Evolutionary conservation across 148 eudicot genomes (phyloP).

Genomic region (Arbutus unedo): DNA sequence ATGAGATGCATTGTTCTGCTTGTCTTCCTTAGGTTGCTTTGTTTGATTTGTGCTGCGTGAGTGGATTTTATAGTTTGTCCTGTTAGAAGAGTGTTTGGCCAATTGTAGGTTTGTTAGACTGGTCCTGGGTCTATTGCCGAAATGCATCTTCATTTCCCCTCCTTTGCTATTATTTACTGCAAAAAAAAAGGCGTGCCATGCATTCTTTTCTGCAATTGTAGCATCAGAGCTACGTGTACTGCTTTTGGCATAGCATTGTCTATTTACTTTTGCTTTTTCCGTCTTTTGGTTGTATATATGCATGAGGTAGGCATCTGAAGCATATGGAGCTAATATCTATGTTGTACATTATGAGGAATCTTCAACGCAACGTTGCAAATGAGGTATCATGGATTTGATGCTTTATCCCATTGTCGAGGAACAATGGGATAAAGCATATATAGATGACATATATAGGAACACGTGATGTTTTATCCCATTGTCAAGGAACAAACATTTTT

Average conservation of each 20-base stretch:
- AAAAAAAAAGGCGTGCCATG: background rate
- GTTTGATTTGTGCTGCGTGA: background rate
- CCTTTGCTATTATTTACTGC: constrained; percentile 1
- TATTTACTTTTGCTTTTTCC: background rate
- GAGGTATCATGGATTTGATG: background rate
- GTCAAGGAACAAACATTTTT: background rate
- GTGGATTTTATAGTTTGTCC: background rate
- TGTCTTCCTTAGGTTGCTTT: constrained; percentile 6
- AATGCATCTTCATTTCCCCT: constrained; percentile 3
- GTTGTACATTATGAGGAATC: background rate
- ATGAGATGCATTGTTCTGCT: background rate
- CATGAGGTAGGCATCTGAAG: background rate
- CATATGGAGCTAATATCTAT: background rate
- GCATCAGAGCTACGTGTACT: background rate
- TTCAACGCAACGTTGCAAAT: background rate
- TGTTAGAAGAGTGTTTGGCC: background rate
- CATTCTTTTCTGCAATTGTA: background rate
- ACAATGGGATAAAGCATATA: background rate
- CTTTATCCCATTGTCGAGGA: background rate
- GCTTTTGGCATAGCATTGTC: background rate
- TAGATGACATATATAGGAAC: too few relatives aligned
- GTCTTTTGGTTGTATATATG: background rate
- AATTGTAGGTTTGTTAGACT: background rate
- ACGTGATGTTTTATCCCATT: background rate
- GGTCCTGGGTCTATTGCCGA: background rate